Evolutionary conservation across 495 filamentous ascomycete species (phyloP).

Genomic region (Aspergillus ellipticus): DNA sequence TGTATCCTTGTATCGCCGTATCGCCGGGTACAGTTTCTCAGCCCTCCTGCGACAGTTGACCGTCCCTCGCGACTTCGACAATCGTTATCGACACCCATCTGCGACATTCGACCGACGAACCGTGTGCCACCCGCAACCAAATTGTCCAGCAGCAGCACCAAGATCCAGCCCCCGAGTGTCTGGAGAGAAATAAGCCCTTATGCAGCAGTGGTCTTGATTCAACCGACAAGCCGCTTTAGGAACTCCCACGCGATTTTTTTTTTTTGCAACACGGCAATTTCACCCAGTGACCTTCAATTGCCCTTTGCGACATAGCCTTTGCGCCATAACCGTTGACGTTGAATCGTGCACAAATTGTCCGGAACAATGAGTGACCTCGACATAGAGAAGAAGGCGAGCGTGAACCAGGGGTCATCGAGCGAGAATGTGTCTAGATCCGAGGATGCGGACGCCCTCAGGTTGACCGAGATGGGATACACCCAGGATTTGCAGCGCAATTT

Average conservation of each 20-base stretch:
- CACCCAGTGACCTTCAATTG: conserved; percentile 5
- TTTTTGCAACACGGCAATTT: conserved; percentile 7
- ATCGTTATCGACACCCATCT: conserved; percentile 5
- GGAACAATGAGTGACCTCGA: conserved; percentile 20
- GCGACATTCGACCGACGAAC: conserved; percentile 4
- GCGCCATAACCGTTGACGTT: neutral
- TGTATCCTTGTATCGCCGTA: conserved; percentile 18
- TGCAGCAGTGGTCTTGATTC: conserved; percentile 13
- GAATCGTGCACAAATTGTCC: neutral
- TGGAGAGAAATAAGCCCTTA: conserved; percentile 9
- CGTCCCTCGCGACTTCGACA: neutral
- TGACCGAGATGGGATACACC: conserved; percentile 55
- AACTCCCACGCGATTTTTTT: conserved; percentile 11
- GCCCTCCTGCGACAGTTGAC: conserved; percentile 7
- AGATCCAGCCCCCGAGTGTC: neutral
- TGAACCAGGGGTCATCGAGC: conserved; percentile 13
- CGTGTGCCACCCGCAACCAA: conserved; percentile 10
- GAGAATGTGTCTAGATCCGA: conserved; percentile 19
- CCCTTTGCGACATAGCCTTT: conserved; percentile 12
- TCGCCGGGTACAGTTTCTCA: conserved; percentile 9
- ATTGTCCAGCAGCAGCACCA: conserved; percentile 6
- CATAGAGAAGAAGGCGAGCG: conserved; percentile 24
- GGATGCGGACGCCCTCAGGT: conserved; percentile 28
- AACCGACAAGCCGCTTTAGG: conserved; percentile 1
- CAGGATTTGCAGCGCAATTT: conserved; percentile 59